phyloP scores from a whole-genome alignment of 1,284 basidiomycete genomes.

The Bjerkandera adusta region DNA sequence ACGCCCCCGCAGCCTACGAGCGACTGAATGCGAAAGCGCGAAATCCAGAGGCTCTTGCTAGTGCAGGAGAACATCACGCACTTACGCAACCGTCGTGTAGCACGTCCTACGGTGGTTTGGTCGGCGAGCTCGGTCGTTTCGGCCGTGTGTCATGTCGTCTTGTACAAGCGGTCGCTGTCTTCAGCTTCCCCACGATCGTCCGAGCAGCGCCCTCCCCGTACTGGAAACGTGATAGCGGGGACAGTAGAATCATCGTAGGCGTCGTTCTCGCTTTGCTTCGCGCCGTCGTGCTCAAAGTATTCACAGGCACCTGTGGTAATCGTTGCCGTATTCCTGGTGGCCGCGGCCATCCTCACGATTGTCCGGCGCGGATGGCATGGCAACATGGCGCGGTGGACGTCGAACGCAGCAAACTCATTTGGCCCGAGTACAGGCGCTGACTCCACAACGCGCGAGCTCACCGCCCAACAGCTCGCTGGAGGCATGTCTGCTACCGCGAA shows the following conservation, averaged over 20 bases:
- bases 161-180: too few species aligned
- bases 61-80: too few species aligned
- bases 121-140: too few species aligned
- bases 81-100: too few species aligned
- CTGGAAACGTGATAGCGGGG: constrained; percentile 5
- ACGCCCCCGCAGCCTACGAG: too few species aligned
- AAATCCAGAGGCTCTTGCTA: too few species aligned
- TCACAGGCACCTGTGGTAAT: constrained; percentile 29
- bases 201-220: constrained; percentile 2
- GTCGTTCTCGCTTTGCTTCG: constrained; percentile 24
- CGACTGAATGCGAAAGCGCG: too few species aligned
- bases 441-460: constrained; percentile 27
- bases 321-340: constrained; percentile 22
- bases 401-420: constrained; percentile 20
- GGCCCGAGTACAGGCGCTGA: constrained; percentile 17
- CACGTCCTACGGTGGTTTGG: too few species aligned
- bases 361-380: constrained; percentile 17
- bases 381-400: constrained; percentile 17
- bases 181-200: not conserved
- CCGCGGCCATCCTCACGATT: constrained; percentile 20
- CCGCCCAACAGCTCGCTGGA: constrained; percentile 30
- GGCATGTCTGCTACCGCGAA: constrained; percentile 16
- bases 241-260: constrained; percentile 15
- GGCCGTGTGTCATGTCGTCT: too few species aligned
- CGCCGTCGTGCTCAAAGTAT: constrained; percentile 17